A percentile compares a stretch with the other conserved stretches of the same genome.
Conservation (phyloP, 345 rosid genomes). For the Garcia nutans region DNA sequence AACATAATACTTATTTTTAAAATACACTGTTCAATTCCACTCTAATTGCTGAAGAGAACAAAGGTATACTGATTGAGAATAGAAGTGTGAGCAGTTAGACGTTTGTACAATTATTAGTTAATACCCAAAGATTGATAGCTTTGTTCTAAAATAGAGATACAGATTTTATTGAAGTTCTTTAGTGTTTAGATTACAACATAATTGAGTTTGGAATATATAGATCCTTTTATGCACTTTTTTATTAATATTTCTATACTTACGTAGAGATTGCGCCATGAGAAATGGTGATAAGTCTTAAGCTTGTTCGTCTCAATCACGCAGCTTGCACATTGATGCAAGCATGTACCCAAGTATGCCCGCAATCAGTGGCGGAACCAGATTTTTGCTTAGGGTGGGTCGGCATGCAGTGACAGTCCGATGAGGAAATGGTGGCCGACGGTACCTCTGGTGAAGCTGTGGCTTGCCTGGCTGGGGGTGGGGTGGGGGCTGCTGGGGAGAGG, state of each 20-base stretch:
- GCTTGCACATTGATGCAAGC: neutral
- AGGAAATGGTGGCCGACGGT: too few species aligned
- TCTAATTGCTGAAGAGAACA: neutral
- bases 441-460: too few species aligned
- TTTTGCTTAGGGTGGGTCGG: too few species aligned
- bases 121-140: neutral
- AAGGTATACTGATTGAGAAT: neutral
- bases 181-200: neutral
- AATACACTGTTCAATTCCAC: neutral
- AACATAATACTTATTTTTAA: too few species aligned
- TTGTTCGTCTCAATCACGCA: neutral
- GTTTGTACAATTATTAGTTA: neutral
- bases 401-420: too few species aligned
- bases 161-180: neutral
- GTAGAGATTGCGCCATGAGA: neutral
- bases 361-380: too few species aligned
- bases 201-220: neutral
- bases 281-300: neutral
- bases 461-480: too few species aligned
- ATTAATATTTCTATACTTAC: too few species aligned
- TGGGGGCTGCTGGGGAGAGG: too few species aligned
- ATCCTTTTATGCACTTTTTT: neutral
- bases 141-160: neutral
- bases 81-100: neutral
- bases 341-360: neutral